Evolutionary conservation across 352 stramenopile species (phyloP).

Genomic region (Globisporangium spiculum): DNA sequence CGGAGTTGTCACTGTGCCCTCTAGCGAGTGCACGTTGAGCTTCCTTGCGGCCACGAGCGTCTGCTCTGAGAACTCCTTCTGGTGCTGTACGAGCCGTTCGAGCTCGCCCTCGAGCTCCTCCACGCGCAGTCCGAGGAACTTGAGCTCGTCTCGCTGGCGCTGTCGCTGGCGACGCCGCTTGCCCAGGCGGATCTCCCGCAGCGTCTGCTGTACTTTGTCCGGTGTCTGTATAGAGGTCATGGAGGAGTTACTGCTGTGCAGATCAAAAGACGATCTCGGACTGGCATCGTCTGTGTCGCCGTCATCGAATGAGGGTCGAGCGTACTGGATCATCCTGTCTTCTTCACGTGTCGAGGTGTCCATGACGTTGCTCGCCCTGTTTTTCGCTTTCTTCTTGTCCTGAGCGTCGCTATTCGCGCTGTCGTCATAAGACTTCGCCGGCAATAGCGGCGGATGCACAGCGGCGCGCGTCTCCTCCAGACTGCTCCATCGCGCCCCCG

Average conservation of each 20-base stretch:
- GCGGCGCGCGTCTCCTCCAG: background rate
- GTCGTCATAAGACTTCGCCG: background rate
- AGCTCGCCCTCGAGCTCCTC: background rate
- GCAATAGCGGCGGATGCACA: background rate
- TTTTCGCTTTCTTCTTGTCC: background rate
- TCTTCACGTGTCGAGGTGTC: background rate
- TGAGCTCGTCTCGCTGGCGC: background rate
- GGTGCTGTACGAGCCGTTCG: background rate
- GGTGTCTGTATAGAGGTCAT: background rate
- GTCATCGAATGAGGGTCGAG: background rate
- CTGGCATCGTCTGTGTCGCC: background rate
- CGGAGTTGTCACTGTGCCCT: background rate
- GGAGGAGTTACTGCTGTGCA: background rate
- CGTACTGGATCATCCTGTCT: background rate
- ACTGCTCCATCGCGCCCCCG: background rate
- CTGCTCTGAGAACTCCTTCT: background rate
- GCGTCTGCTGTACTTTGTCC: background rate
- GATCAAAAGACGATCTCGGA: background rate
- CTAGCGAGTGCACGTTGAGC: background rate
- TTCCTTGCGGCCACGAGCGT: background rate
- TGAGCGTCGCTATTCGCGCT: background rate
- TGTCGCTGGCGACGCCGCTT: slow-evolving; percentile 4
- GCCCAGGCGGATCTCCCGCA: slow-evolving; percentile 1
- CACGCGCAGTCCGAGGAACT: background rate
- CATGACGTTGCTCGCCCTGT: background rate